Evolutionary conservation across 2,329 filamentous ascomycete species (phyloP).

Genomic region (Fusarium sacchari): DNA sequence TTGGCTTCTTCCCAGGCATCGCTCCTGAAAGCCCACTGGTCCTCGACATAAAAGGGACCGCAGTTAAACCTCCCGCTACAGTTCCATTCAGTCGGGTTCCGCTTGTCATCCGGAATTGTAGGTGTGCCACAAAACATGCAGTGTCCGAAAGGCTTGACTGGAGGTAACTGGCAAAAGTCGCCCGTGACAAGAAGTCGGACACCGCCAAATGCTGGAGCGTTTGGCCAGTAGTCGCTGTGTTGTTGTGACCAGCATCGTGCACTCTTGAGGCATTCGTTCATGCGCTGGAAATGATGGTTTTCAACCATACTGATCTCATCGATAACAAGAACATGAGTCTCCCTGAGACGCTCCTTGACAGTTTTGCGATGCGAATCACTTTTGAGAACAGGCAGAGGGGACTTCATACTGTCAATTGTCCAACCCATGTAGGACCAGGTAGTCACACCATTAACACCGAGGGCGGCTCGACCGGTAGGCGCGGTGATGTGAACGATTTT

Average conservation of each 20-base stretch:
- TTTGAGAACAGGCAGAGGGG: background rate
- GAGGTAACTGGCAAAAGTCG: constrained; percentile 70
- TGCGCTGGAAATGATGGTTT: constrained; percentile 50
- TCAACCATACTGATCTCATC: constrained; percentile 76
- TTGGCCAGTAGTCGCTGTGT: background rate
- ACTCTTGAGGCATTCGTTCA: constrained; percentile 48
- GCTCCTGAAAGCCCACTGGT: constrained; percentile 71
- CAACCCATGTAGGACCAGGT: constrained; percentile 68
- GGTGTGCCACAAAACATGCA: constrained; percentile 34
- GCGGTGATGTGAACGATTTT: constrained; percentile 62
- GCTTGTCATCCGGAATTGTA: background rate
- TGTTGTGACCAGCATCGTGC: background rate
- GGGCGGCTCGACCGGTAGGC: constrained; percentile 68
- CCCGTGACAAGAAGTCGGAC: constrained; percentile 42
- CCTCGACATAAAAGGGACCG: constrained; percentile 20
- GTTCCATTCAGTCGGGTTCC: background rate
- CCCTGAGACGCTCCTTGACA: constrained; percentile 49
- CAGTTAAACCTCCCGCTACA: background rate
- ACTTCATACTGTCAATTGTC: constrained; percentile 51
- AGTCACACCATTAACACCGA: constrained; percentile 66
- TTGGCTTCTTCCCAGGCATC: constrained; percentile 63
- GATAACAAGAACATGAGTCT: constrained; percentile 67
- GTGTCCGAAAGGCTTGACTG: constrained; percentile 62
- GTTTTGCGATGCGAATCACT: rapidly evolving
- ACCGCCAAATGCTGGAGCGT: constrained; percentile 33